Base-by-base conservation (phyloP, 1,284 basidiomycete genomes). In the Sporisorium sorghi region DNA sequence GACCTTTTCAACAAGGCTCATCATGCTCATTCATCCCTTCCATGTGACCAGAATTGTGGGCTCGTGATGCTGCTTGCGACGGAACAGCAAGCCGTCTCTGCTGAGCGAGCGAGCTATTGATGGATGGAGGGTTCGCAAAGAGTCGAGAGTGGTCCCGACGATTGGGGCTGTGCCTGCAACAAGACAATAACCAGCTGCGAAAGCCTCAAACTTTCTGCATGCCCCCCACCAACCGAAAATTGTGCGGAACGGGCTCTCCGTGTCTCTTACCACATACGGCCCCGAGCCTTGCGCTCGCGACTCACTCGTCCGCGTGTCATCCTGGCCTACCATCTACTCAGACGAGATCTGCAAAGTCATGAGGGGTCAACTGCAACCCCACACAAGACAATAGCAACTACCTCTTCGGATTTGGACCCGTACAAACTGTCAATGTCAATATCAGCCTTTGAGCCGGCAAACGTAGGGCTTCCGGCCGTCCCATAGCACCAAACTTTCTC, bases 121-220 rank as follows among this genome's bases (percentile, higher is more conserved):
- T 6, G 3, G 33, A 33, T 6, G 3, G 33, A 40, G 4, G 3
- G 6, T 7, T 17, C 2, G 43, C 23, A 46, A 46, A 17, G 24
- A 46, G 5, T 47, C 44, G n/a, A n/a, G 3, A 8, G 3, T 40
- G 17, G 37, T n/a, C n/a, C 37, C 26, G 48, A 21, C n/a, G 14
- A 42, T 3, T 3, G 49, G 46, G 65, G 65, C 65, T 68, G 65
- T 68, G 65, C 44, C 55, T 68, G 55, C 65, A 61, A 30, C 23
- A 23, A 19, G 14, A 9, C 37, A n/a, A n/a, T n/a, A n/a, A n/a
- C n/a, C n/a, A n/a, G n/a, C n/a, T n/a, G n/a, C n/a, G n/a, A n/a
- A n/a, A n/a, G n/a, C n/a, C n/a, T n/a, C n/a, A n/a, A n/a, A n/a
- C n/a, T n/a, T n/a, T n/a, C n/a, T n/a, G n/a, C n/a, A n/a, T n/a